Percentiles rank a stretch among this genome's conserved stretches.
Evolutionary conservation across 179 eudicot genomes (phyloP).

Genomic region (Carnegiea gigantea): DNA sequence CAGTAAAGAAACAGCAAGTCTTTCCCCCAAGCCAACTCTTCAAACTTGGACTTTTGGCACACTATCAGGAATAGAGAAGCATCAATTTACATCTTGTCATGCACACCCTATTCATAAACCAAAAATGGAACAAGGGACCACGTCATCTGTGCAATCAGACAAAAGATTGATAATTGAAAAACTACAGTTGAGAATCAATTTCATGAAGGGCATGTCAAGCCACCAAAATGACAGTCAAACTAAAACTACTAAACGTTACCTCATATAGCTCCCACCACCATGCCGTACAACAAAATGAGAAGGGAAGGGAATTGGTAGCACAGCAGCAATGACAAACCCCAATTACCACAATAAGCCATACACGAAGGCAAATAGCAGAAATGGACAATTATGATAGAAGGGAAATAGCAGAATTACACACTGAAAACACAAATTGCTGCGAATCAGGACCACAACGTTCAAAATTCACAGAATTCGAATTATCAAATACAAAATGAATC

Average conservation of each 20-base stretch:
- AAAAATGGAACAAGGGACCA: slow-evolving; percentile 15
- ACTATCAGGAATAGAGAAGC: slow-evolving; percentile 2
- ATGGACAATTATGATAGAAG: neutral
- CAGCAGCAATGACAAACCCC: neutral
- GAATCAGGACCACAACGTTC: neutral
- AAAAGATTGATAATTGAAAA: neutral
- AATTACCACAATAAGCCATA: neutral
- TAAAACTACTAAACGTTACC: neutral
- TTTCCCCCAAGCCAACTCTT: neutral
- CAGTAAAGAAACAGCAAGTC: slow-evolving; percentile 1
- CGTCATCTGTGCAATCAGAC: neutral
- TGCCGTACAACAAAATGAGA: neutral
- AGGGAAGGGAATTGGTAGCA: neutral
- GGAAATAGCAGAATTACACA: neutral
- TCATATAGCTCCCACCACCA: neutral
- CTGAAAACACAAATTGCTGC: neutral
- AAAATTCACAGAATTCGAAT: neutral
- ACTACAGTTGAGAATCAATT: neutral
- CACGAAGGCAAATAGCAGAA: neutral
- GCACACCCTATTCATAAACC: neutral
- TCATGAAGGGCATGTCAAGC: neutral
- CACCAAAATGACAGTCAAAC: neutral
- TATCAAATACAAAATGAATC: neutral
- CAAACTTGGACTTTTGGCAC: slow-evolving; percentile 4
- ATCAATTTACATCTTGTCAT: neutral